phyloP scores from a whole-genome alignment of 805 yeast species.

The Cyberlindnera mycetangii region DNA sequence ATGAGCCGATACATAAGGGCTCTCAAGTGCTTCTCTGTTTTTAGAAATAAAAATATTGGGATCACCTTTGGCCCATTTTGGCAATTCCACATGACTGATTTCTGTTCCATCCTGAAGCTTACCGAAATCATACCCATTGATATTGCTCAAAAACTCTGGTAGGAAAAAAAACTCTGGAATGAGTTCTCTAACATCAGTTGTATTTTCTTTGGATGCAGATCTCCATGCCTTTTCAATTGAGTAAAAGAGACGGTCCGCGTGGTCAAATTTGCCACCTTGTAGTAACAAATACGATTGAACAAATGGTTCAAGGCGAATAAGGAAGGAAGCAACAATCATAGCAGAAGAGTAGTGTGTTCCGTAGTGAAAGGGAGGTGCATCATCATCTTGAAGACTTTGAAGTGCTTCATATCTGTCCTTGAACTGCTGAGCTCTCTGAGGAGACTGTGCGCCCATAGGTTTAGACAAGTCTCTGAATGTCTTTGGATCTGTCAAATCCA shows the following conservation, averaged over 20 bases:
- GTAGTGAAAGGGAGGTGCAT: conserved; percentile 79
- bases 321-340: conserved; percentile 82
- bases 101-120: conserved; percentile 54
- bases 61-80: conserved; percentile 82
- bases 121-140: conserved; percentile 70
- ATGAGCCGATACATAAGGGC: conserved; percentile 73
- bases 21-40: conserved; percentile 81
- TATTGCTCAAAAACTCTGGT: conserved; percentile 72
- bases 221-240: conserved; percentile 78
- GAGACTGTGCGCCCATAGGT: conserved; percentile 89
- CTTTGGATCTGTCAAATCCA: conserved; percentile 62
- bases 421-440: conserved; percentile 57
- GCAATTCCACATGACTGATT: conserved; percentile 64
- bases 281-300: conserved; percentile 73
- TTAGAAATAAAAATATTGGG: conserved; percentile 70
- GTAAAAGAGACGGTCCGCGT: conserved; percentile 77
- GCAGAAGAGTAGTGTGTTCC: conserved; percentile 95
- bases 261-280: conserved; percentile 89
- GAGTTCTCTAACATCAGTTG: conserved; percentile 85
- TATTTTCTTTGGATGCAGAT: conserved; percentile 74
- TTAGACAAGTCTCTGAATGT: conserved; percentile 73
- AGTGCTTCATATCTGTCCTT: conserved; percentile 71
- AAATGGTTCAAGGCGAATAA: conserved; percentile 76
- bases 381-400: conserved; percentile 52
- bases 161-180: conserved; percentile 83